Percentiles rank a stretch among this genome's conserved stretches.
Conservation (phyloP, 2,329 filamentous ascomycete species). For the Conoideocrella luteorostrata region DNA sequence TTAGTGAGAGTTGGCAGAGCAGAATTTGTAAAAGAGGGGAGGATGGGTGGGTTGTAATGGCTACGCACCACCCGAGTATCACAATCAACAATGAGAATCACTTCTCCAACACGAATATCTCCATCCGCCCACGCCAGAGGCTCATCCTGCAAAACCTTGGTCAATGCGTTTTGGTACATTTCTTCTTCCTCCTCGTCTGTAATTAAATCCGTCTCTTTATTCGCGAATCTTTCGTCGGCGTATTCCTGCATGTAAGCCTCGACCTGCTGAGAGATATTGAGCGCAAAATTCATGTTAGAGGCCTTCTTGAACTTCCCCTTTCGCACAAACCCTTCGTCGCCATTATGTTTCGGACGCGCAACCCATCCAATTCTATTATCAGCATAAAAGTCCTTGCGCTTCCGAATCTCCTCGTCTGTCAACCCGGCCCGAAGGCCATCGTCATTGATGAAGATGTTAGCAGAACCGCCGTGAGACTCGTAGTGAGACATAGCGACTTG, state of each 20-base stretch:
- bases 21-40: neutral
- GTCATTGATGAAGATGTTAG: slow-evolving; percentile 55
- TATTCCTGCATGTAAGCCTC: slow-evolving; percentile 48
- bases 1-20: too few species aligned
- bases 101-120: slow-evolving; percentile 55
- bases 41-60: neutral
- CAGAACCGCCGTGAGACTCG: slow-evolving; percentile 38
- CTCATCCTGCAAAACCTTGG: slow-evolving; percentile 42
- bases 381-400: slow-evolving; percentile 41
- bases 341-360: slow-evolving; percentile 39
- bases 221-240: slow-evolving; percentile 15
- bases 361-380: slow-evolving; percentile 42
- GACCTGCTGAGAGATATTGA: slow-evolving; percentile 54
- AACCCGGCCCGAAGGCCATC: slow-evolving; percentile 52
- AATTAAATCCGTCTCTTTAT: slow-evolving; percentile 15
- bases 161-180: slow-evolving; percentile 43
- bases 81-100: slow-evolving; percentile 61
- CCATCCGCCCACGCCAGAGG: slow-evolving; percentile 49
- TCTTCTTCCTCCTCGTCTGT: slow-evolving; percentile 28
- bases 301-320: slow-evolving; percentile 67
- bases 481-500: slow-evolving; percentile 45
- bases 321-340: slow-evolving; percentile 42
- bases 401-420: slow-evolving; percentile 31
- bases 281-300: slow-evolving; percentile 69
- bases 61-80: slow-evolving; percentile 54